phyloP scores from a whole-genome alignment of 331 rosid species.

The Pyrus hybrid region DNA sequence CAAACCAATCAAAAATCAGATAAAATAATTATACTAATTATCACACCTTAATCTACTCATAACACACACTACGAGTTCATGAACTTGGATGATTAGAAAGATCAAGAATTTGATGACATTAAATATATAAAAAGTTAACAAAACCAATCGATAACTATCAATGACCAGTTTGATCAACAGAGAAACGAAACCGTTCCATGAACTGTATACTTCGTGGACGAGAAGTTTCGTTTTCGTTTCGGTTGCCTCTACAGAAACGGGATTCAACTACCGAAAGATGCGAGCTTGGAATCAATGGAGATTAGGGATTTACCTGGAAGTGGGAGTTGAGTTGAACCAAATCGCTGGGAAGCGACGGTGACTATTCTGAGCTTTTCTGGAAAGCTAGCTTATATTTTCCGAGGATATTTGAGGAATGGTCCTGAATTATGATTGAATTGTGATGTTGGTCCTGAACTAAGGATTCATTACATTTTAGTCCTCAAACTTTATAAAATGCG shows the following conservation, averaged over 20 bases:
- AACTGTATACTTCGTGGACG: background rate
- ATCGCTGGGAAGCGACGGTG: conserved; percentile 11
- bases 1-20: background rate
- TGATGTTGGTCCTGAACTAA: too few relatives aligned
- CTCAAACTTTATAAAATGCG: too few relatives aligned
- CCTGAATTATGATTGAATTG: too few relatives aligned
- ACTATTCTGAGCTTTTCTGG: background rate
- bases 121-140: background rate
- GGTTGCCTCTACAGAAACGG: background rate
- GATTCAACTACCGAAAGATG: background rate
- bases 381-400: background rate
- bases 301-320: background rate
- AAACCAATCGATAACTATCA: background rate
- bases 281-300: background rate
- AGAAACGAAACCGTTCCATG: background rate
- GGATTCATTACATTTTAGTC: too few relatives aligned
- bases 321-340: background rate
- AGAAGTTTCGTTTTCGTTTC: background rate
- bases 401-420: too few relatives aligned
- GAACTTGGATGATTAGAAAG: background rate
- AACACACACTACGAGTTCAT: background rate
- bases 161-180: background rate
- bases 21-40: background rate
- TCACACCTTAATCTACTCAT: background rate
- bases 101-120: background rate